Evolutionary conservation across 2,329 filamentous ascomycete species (phyloP).

Genomic region (Bipolaris oryzae): DNA sequence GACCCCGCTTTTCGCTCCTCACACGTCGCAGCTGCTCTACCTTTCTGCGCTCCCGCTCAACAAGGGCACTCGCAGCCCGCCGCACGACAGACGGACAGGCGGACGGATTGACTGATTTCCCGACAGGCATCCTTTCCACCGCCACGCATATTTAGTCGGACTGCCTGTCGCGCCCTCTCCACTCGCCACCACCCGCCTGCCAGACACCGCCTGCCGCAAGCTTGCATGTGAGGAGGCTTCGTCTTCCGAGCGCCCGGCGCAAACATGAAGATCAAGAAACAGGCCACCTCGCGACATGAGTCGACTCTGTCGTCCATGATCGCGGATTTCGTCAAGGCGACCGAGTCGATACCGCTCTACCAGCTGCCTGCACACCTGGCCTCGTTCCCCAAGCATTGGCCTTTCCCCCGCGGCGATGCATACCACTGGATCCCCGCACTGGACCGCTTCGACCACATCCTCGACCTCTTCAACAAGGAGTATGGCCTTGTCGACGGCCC

Average conservation of each 20-base stretch:
- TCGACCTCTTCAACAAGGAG: constrained; percentile 78
- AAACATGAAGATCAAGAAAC: constrained; percentile 63
- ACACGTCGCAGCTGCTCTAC: constrained; percentile 4
- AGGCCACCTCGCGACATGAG: constrained; percentile 60
- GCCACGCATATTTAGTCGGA: constrained; percentile 1
- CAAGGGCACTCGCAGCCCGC: constrained; percentile 22
- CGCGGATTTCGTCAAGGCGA: constrained; percentile 75
- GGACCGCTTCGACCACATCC: constrained; percentile 88
- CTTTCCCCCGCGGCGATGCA: constrained; percentile 90
- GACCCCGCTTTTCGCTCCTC: constrained; percentile 13
- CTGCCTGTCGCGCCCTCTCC: neutral
- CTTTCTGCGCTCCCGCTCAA: constrained; percentile 12
- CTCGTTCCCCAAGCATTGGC: constrained; percentile 87
- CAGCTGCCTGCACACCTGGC: constrained; percentile 77
- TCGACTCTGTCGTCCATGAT: constrained; percentile 77
- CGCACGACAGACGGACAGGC: neutral
- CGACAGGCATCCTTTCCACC: constrained; percentile 1
- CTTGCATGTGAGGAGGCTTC: constrained; percentile 44
- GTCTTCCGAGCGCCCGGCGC: constrained; percentile 46
- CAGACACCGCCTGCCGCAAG: constrained; percentile 10
- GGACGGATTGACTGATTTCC: neutral
- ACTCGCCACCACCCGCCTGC: constrained; percentile 1
- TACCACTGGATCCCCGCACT: constrained; percentile 98
- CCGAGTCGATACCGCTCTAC: constrained; percentile 72
- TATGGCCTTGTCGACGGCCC: constrained; percentile 83